A percentile compares a stretch with the other conserved stretches of the same genome.
These are phyloP conservation scores for Tylopilus microsporus DNA, from an alignment of 1,284 basidiomycete genomes.

Conservation along the genomic window DNA sequence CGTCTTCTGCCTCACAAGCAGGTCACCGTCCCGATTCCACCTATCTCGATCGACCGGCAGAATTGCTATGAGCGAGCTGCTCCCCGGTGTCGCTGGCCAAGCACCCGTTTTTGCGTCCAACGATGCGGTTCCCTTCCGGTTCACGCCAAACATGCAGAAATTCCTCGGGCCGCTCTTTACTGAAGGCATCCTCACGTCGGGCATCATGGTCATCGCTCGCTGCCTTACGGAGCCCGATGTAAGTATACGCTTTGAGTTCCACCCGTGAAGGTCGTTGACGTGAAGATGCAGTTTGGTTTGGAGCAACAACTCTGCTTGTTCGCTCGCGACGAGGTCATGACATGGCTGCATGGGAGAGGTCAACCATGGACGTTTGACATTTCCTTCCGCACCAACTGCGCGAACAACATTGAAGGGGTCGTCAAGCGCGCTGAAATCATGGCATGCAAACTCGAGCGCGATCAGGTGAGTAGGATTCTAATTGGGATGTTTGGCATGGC, in stretches of 20 bases:
- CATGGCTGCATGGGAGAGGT: constrained; percentile 57
- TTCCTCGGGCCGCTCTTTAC: constrained; percentile 88
- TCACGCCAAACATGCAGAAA: constrained; percentile 94
- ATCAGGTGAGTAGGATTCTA: constrained; percentile 49
- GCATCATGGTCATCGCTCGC: constrained; percentile 88
- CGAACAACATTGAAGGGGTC: constrained; percentile 73
- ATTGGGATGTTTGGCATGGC: constrained; percentile 14
- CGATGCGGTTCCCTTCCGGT: constrained; percentile 93
- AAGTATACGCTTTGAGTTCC: constrained; percentile 19
- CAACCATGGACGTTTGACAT: constrained; percentile 54
- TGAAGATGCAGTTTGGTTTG: constrained; percentile 63
- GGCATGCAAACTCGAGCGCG: constrained; percentile 79
- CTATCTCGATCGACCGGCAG: constrained; percentile 85
- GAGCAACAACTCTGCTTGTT: constrained; percentile 89
- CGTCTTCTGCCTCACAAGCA: constrained; percentile 79
- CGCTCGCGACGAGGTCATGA: constrained; percentile 86
- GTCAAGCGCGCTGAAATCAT: constrained; percentile 83
- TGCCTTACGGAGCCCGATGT: constrained; percentile 92
- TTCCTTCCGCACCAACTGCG: constrained; percentile 65
- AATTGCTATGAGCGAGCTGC: constrained; percentile 85
- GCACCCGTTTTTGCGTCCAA: constrained; percentile 70
- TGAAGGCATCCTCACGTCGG: constrained; percentile 84
- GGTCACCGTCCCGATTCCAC: constrained; percentile 83
- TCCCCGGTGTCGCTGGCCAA: constrained; percentile 61
- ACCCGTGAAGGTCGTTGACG: not conserved